Evolutionary conservation across 2,329 filamentous ascomycete genomes (phyloP), one percentile per base, ranked within the genome.

Genomic region (Fusarium kyushuense): DNA sequence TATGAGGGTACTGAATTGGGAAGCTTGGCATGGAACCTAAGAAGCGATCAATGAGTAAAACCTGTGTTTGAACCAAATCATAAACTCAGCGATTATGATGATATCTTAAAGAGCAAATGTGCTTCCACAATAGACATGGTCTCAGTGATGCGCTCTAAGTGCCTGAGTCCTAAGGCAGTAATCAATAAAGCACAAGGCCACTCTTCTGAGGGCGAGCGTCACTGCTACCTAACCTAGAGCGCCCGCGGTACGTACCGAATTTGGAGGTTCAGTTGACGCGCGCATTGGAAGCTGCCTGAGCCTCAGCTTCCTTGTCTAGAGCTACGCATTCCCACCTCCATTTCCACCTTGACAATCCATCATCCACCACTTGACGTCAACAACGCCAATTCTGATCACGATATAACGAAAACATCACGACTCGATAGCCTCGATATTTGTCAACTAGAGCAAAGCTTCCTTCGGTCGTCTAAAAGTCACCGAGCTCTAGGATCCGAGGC

Each of bases 251-350:
- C 67, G 65, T 70, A 65, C 45, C 55, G 21, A 38, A 48, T 38
- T 46, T 52, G 46, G 42, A 57, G 49, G 51, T 54, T 54, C 35
- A 70, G 72, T 74, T 80, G 79, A 81, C 80, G 78, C 80, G 79
- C 79, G 79, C 78, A 75, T 76, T 72, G 69, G 74, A 75, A 82
- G 80, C 79, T 82, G 80, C 80, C 80, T 81, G 80, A 78, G 77
- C 74, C 76, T 64, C 53, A 68, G 55, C 64, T 64, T 64, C 59
- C 61, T 65, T 69, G 63, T 65, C 69, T 41, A 69, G 69, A 71
- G 68, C 69, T 75, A 52, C 67, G 33, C 62, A 58, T 58, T 51
- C 49, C 58, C 65, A 64, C 61, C 56, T 52, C 58, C 55, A 57
- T 64, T 58, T 53, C 58, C 55, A 58, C 67, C 47, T 52, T 47